phyloP scores from a whole-genome alignment of 1,284 basidiomycete genomes.

The Ganoderma multipileum region DNA sequence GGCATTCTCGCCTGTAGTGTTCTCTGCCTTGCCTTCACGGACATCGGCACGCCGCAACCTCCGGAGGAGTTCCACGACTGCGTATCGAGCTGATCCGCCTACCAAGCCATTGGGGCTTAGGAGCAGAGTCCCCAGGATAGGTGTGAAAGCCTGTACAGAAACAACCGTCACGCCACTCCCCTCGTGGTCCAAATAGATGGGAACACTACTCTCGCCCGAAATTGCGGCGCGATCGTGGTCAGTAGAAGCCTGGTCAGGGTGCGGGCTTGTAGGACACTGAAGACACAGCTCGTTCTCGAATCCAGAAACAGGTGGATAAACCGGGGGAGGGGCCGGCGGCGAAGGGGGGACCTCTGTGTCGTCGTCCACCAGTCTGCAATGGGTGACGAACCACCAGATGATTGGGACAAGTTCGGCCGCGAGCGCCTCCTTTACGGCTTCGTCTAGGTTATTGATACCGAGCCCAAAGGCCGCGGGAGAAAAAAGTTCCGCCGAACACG shows the following conservation, averaged over 20 bases:
- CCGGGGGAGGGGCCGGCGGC: constrained; percentile 26
- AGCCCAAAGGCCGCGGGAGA: constrained; percentile 15
- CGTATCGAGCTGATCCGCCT: constrained; percentile 76
- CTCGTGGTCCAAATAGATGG: background rate
- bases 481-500: constrained; percentile 17
- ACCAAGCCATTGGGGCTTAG: constrained; percentile 82
- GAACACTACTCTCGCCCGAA: background rate
- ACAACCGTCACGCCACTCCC: constrained; percentile 52
- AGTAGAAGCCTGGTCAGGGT: constrained; percentile 10
- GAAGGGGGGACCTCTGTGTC: constrained; percentile 31
- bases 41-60: constrained; percentile 64
- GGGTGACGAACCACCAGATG: constrained; percentile 95
- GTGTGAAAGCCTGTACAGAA: constrained; percentile 88
- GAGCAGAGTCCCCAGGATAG: constrained; percentile 88
- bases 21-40: constrained; percentile 34
- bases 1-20: background rate
- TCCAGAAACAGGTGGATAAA: constrained; percentile 14
- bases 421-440: constrained; percentile 91
- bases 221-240: constrained; percentile 10
- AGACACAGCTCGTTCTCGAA: constrained; percentile 13
- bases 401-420: constrained; percentile 83
- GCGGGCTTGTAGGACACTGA: constrained; percentile 11
- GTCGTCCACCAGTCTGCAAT: constrained; percentile 67
- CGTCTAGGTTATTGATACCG: constrained; percentile 59
- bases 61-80: constrained; percentile 81